These are phyloP conservation scores for Dryadomyces quercivorus DNA, from an alignment of 2,329 filamentous ascomycete genomes.

Conservation along the genomic window DNA sequence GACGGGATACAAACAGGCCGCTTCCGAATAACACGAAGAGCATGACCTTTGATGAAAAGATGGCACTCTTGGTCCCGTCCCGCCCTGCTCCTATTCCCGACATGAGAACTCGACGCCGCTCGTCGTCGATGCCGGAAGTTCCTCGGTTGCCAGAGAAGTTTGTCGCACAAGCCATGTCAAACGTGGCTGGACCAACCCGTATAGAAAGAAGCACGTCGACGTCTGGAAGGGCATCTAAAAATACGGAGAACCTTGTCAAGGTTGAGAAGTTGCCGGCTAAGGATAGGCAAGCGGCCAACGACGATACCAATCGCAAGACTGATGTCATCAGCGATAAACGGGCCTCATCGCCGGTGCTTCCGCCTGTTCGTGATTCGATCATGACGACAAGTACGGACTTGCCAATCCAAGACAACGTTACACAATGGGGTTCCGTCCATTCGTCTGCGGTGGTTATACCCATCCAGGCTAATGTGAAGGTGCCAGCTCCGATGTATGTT, in stretches of 20 bases:
- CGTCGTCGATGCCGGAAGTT: slow-evolving; percentile 32
- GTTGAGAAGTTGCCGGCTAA: slow-evolving; percentile 19
- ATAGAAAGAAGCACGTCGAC: slow-evolving; percentile 21
- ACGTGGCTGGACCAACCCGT: slow-evolving; percentile 11
- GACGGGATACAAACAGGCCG: slow-evolving; percentile 20
- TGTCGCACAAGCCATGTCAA: slow-evolving; percentile 12
- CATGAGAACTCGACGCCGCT: slow-evolving; percentile 14
- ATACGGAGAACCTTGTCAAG: slow-evolving; percentile 28
- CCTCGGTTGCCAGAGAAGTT: slow-evolving; percentile 25
- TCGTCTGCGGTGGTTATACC: slow-evolving; percentile 33
- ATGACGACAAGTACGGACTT: slow-evolving; percentile 23
- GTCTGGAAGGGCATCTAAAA: slow-evolving; percentile 24
- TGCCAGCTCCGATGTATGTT: slow-evolving; percentile 29
- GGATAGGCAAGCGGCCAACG: slow-evolving; percentile 7
- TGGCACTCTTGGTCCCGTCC: slow-evolving; percentile 35
- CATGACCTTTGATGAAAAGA: slow-evolving; percentile 48
- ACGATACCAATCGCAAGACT: slow-evolving; percentile 5
- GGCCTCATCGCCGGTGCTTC: slow-evolving; percentile 38
- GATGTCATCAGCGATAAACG: slow-evolving; percentile 21
- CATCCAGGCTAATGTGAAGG: slow-evolving; percentile 27
- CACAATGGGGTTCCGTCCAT: slow-evolving; percentile 38
- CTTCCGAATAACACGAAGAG: slow-evolving; percentile 41
- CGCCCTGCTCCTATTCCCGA: slow-evolving; percentile 16
- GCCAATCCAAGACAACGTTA: slow-evolving; percentile 25
- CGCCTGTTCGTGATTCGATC: slow-evolving; percentile 22